A percentile compares a stretch with the other conserved stretches of the same genome.
Conservation (phyloP, 176 grass and related monocot species). For the Juncus effusus region DNA sequence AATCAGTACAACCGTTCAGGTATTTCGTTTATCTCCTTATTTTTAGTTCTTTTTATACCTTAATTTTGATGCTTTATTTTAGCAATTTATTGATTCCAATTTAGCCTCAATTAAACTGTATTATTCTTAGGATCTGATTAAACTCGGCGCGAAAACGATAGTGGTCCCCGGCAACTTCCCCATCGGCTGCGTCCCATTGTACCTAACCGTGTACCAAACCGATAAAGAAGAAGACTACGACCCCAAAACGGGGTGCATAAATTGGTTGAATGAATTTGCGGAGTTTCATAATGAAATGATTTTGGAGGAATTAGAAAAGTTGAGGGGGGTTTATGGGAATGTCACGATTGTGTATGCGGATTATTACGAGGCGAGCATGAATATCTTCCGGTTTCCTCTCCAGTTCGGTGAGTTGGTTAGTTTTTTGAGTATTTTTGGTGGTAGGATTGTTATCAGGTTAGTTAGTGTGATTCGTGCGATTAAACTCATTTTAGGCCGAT, state of each 20-base stretch:
- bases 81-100: neutral
- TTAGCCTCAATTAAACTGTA: neutral
- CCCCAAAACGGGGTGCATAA: constrained; percentile 64
- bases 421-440: neutral
- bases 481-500: too few species aligned
- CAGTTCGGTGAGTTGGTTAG: constrained; percentile 59
- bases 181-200: constrained; percentile 76
- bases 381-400: constrained; percentile 57
- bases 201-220: constrained; percentile 59
- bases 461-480: too few species aligned
- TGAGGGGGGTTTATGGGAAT: constrained; percentile 55
- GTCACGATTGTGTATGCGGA: constrained; percentile 75
- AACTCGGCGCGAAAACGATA: constrained; percentile 76
- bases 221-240: constrained; percentile 65
- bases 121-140: constrained; percentile 64
- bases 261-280: constrained; percentile 72
- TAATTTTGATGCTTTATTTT: neutral
- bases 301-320: constrained; percentile 47
- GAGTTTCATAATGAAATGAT: constrained; percentile 62
- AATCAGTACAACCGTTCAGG: constrained; percentile 50
- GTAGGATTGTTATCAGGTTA: neutral
- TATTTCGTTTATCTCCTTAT: constrained; percentile 14
- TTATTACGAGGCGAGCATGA: constrained; percentile 72
- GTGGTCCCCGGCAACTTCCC: constrained; percentile 83
- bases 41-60: neutral